phyloP scores from a whole-genome alignment of 495 filamentous ascomycete species.

The Penicillium herquei region DNA sequence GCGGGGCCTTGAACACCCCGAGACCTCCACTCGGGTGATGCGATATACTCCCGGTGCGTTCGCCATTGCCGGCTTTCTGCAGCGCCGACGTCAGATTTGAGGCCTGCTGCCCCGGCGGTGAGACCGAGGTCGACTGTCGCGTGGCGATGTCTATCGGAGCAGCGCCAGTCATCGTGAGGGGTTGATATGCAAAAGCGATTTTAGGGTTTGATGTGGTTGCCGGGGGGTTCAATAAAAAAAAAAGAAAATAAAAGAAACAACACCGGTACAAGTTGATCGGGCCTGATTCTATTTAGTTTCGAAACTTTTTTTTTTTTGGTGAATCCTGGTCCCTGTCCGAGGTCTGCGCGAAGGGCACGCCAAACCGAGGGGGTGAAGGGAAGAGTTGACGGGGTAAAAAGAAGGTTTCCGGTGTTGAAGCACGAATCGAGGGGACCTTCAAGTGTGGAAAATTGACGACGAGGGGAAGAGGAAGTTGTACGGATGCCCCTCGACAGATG shows the following conservation, averaged over 20 bases:
- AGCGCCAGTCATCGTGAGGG: constrained; percentile 51
- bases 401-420: constrained; percentile 36
- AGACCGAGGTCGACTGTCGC: constrained; percentile 57
- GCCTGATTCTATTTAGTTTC: background rate
- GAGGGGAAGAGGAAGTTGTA: constrained; percentile 21
- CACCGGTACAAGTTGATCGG: constrained; percentile 3
- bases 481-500: constrained; percentile 48
- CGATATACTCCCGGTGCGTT: constrained; percentile 42
- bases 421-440: constrained; percentile 34
- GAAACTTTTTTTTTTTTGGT: constrained; percentile 9
- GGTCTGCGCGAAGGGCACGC: constrained; percentile 38
- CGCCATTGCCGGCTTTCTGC: constrained; percentile 44
- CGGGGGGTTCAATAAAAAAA: background rate
- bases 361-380: constrained; percentile 35
- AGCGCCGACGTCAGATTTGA: constrained; percentile 64
- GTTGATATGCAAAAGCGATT: constrained; percentile 1
- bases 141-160: constrained; percentile 66
- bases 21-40: constrained; percentile 45
- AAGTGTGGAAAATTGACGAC: constrained; percentile 36
- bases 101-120: constrained; percentile 58
- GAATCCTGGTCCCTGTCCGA: constrained; percentile 35
- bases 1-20: constrained; percentile 58
- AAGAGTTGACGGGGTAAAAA: constrained; percentile 33
- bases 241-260: constrained; percentile 22
- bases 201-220: background rate